These are phyloP conservation scores for Cajanus cajan DNA, from an alignment of 306 rosid species.

Conservation along the genomic window DNA sequence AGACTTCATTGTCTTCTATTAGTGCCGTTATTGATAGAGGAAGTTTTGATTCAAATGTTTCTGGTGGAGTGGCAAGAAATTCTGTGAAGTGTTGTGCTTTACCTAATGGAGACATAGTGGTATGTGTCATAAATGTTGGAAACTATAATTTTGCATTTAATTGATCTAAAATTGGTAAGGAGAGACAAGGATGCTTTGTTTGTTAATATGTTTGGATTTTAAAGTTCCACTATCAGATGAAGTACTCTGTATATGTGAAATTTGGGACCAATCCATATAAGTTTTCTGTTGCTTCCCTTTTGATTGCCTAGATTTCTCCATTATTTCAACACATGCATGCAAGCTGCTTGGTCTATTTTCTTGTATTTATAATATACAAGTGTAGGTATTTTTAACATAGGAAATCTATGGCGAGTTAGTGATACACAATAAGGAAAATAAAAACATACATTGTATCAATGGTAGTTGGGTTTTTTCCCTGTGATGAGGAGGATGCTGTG, in stretches of 20 bases:
- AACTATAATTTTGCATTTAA: conserved; percentile 9
- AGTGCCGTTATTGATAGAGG: conserved; percentile 77
- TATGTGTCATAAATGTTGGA: conserved; percentile 54
- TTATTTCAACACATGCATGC: background rate
- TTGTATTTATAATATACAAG: background rate
- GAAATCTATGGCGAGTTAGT: background rate
- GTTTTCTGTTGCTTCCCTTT: background rate
- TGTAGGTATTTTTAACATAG: background rate
- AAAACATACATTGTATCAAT: background rate
- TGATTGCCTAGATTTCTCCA: background rate
- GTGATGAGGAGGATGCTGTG: background rate
- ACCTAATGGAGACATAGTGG: conserved; percentile 95
- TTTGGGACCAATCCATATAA: background rate
- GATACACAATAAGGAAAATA: background rate
- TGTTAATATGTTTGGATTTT: background rate
- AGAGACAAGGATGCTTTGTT: background rate
- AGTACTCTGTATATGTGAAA: background rate
- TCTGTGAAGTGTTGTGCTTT: conserved; percentile 76
- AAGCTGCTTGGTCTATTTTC: background rate
- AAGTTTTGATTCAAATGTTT: conserved; percentile 59
- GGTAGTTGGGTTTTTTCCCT: background rate
- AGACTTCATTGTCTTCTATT: conserved; percentile 38
- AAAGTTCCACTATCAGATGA: conserved; percentile 1
- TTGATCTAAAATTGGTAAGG: conserved; percentile 14
- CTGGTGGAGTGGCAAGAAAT: conserved; percentile 86